Conservation (phyloP, 768 basidiomycete species). For the Russula lepida region DNA sequence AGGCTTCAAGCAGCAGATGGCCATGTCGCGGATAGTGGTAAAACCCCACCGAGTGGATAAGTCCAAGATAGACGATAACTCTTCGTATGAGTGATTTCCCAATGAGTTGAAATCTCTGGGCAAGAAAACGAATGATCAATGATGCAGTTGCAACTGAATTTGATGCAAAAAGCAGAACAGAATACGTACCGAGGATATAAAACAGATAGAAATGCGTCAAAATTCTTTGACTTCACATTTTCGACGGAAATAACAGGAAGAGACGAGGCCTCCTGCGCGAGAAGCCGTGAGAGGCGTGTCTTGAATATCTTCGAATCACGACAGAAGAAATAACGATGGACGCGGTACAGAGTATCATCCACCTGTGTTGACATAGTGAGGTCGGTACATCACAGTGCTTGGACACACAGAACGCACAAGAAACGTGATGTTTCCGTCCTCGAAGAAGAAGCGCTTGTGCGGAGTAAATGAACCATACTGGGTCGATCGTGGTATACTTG, state of each 20-base stretch:
- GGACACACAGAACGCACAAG: neutral
- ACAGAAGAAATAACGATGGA: conserved; percentile 19
- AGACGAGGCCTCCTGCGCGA: neutral
- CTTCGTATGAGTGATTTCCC: conserved; percentile 4
- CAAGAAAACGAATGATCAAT: neutral
- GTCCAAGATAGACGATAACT: conserved; percentile 11
- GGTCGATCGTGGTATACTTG: neutral
- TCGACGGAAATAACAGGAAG: neutral
- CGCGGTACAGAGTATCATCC: conserved; percentile 8
- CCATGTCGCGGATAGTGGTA: conserved; percentile 10
- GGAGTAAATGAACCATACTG: neutral
- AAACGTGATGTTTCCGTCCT: conserved; percentile 16
- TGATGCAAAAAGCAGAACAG: too few species aligned
- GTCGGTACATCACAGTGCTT: neutral
- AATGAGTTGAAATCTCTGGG: conserved; percentile 8
- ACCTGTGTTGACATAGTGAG: neutral
- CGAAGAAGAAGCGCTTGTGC: conserved; percentile 15
- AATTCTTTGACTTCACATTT: conserved; percentile 4
- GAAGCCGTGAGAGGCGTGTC: neutral
- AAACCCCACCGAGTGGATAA: conserved; percentile 16
- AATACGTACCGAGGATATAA: conserved; percentile 12
- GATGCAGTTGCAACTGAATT: neutral
- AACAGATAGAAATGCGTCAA: conserved; percentile 14
- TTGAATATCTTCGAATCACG: conserved; percentile 12
- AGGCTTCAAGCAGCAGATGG: conserved; percentile 7